A percentile compares a stretch with the other conserved stretches of the same genome.
Evolutionary conservation across 2,329 filamentous ascomycete genomes (phyloP).

Genomic region (Exophiala calicioides): DNA sequence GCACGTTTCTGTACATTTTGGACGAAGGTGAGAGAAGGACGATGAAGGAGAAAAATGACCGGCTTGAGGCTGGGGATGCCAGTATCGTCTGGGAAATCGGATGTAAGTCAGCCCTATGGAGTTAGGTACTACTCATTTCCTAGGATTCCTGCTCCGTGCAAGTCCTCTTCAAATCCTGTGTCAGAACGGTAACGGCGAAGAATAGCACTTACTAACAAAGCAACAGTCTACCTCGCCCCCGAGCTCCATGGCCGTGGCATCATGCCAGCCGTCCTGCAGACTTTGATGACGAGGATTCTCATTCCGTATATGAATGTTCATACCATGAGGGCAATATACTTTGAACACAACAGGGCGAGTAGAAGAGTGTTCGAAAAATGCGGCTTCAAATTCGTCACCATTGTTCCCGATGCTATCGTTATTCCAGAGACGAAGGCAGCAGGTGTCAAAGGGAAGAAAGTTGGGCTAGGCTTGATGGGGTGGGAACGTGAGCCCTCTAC

Average conservation of each 20-base stretch:
- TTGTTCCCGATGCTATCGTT: constrained; percentile 7
- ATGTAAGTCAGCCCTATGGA: constrained; percentile 7
- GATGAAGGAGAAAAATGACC: constrained; percentile 27
- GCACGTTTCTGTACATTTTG: constrained; percentile 32
- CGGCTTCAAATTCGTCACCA: constrained; percentile 27
- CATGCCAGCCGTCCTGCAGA: constrained; percentile 32
- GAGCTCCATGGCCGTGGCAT: constrained; percentile 36
- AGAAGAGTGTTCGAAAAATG: constrained; percentile 35
- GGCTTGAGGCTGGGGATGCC: constrained; percentile 28
- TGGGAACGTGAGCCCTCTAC: constrained; percentile 2
- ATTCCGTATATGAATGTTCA: constrained; percentile 36
- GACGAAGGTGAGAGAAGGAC: constrained; percentile 21
- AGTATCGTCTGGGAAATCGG: constrained; percentile 31
- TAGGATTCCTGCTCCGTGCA: too few relatives aligned
- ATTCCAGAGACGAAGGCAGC: constrained; percentile 10
- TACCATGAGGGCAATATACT: constrained; percentile 27
- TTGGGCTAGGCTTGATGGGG: constrained; percentile 14
- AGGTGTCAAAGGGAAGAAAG: constrained; percentile 3
- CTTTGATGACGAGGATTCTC: constrained; percentile 32
- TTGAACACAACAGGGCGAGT: constrained; percentile 34
- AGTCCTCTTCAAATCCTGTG: too few relatives aligned
- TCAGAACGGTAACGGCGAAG: too few relatives aligned
- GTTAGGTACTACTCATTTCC: too few relatives aligned
- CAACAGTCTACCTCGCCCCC: constrained; percentile 27
- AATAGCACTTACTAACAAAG: too few relatives aligned